Evolutionary conservation across 2,329 filamentous ascomycete species (phyloP).

Genomic region (Penicillium aurantiogriseum): DNA sequence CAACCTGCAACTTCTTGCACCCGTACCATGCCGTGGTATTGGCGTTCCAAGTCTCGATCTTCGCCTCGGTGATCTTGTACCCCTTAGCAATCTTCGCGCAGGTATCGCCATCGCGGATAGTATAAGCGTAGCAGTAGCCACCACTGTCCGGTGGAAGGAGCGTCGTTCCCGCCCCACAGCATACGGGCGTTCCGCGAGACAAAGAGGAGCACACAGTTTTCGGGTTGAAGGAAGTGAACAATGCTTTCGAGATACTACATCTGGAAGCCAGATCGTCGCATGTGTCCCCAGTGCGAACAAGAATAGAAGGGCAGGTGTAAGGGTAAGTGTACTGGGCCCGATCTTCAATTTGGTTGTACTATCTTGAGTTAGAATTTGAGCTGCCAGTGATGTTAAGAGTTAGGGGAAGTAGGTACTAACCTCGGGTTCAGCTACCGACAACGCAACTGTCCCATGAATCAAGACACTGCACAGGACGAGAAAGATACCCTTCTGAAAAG

Average conservation of each 20-base stretch:
- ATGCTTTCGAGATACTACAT: neutral
- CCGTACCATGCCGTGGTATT: constrained; percentile 1
- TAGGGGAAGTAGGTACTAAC: neutral
- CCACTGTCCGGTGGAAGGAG: neutral
- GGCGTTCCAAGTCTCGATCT: constrained; percentile 4
- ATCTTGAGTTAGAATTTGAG: neutral
- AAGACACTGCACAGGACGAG: neutral
- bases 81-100: constrained; percentile 1
- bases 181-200: neutral
- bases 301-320: neutral
- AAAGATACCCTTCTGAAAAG: neutral
- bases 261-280: neutral
- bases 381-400: neutral
- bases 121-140: neutral
- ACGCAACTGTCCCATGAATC: neutral
- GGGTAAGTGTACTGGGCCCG: neutral
- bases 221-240: neutral
- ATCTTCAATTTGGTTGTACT: neutral
- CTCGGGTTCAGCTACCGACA: neutral
- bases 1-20: neutral
- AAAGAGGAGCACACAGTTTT: neutral
- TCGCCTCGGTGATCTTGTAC: neutral
- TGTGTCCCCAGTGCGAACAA: neutral
- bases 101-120: neutral
- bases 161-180: neutral